These are phyloP conservation scores for Penicillium chermesinum DNA, from an alignment of 495 filamentous ascomycete species.

Conservation along the genomic window DNA sequence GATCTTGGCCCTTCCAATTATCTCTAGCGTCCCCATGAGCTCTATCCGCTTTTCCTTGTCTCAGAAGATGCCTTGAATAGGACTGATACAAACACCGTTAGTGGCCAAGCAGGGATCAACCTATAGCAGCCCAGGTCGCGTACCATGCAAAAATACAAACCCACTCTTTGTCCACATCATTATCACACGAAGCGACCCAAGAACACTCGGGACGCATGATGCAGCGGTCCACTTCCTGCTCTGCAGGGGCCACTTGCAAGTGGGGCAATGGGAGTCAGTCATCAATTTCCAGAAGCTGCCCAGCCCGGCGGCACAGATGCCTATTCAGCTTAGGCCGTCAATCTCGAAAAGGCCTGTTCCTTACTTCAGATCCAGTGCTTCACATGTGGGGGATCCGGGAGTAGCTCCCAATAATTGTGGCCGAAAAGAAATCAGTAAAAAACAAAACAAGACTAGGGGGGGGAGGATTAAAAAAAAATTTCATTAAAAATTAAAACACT, in stretches of 20 bases:
- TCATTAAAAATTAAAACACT: neutral
- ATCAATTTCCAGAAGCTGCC: conserved; percentile 24
- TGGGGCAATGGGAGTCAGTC: conserved; percentile 9
- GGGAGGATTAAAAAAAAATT: too few species aligned
- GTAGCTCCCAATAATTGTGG: too few species aligned
- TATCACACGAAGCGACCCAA: conserved; percentile 13
- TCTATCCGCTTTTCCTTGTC: neutral
- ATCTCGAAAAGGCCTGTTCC: neutral
- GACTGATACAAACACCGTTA: too few species aligned
- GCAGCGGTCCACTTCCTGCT: conserved; percentile 24
- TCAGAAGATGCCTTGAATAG: too few species aligned
- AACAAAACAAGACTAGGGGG: neutral
- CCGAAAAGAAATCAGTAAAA: too few species aligned
- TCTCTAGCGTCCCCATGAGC: neutral
- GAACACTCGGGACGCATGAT: conserved; percentile 19
- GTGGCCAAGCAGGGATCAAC: neutral
- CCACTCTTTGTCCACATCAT: conserved; percentile 9
- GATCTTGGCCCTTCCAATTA: too few species aligned
- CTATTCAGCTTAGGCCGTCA: neutral
- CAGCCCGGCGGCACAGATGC: conserved; percentile 7
- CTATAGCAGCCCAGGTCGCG: conserved; percentile 5
- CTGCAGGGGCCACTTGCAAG: conserved; percentile 15
- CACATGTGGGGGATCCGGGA: neutral
- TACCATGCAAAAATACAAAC: conserved; percentile 13
- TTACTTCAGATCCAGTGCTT: neutral